A percentile compares a stretch with the other conserved stretches of the same genome.
Evolutionary conservation across 1,284 basidiomycete genomes (phyloP).

Genomic region (Malassezia pachydermatis): DNA sequence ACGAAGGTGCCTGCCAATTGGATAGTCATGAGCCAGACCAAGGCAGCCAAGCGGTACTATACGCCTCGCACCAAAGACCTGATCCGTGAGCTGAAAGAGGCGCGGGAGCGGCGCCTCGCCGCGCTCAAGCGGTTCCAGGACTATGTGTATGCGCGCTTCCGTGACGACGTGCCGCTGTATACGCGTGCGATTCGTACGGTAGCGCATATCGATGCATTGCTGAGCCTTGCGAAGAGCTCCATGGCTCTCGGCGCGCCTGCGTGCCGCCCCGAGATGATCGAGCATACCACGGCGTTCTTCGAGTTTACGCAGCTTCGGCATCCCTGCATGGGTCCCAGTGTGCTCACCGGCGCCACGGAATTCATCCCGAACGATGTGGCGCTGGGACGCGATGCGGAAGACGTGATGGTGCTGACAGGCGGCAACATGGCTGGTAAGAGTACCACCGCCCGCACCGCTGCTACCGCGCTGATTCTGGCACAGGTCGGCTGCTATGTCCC

Average conservation of each 20-base stretch:
- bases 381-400: slow-evolving; percentile 66
- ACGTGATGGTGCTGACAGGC: slow-evolving; percentile 82
- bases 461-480: slow-evolving; percentile 85
- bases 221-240: slow-evolving; percentile 83
- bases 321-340: slow-evolving; percentile 53
- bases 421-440: slow-evolving; percentile 66
- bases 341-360: slow-evolving; percentile 49
- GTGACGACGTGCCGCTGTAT: slow-evolving; percentile 56
- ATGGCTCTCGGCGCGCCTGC: slow-evolving; percentile 78
- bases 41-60: slow-evolving; percentile 43
- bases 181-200: slow-evolving; percentile 53
- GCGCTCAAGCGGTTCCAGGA: slow-evolving; percentile 41
- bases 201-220: slow-evolving; percentile 83
- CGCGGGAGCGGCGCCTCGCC: slow-evolving; percentile 42
- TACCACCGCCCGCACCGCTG: slow-evolving; percentile 80
- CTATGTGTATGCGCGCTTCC: slow-evolving; percentile 63
- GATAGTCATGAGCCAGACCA: slow-evolving; percentile 40
- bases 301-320: slow-evolving; percentile 75
- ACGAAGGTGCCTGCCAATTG: slow-evolving; percentile 41
- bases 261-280: slow-evolving; percentile 79
- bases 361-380: slow-evolving; percentile 93
- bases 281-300: slow-evolving; percentile 64
- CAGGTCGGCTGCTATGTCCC: slow-evolving; percentile 97
- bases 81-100: slow-evolving; percentile 46
- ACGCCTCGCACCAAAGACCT: slow-evolving; percentile 37